A percentile compares a stretch with the other conserved stretches of the same genome.
Evolutionary conservation across 495 filamentous ascomycete species (phyloP).

Genomic region (Podospora tetraspora): DNA sequence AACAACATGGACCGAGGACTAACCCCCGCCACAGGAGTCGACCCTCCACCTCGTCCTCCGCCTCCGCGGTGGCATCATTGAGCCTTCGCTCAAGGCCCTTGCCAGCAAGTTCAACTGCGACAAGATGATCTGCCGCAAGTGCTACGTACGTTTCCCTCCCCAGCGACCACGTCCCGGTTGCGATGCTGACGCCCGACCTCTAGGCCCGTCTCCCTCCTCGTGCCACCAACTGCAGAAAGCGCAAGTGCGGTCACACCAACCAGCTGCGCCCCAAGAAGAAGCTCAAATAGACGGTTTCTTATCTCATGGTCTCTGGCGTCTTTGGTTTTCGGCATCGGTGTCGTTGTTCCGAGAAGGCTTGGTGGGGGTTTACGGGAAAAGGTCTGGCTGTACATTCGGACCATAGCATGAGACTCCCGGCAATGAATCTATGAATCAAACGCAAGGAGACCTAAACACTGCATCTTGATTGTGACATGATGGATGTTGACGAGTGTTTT

Average conservation of each 20-base stretch:
- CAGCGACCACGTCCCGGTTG: neutral
- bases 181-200: constrained; percentile 19
- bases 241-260: constrained; percentile 99
- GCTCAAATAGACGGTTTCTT: constrained; percentile 72
- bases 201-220: constrained; percentile 93
- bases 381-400: constrained; percentile 27
- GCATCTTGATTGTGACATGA: neutral
- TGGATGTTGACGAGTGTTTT: neutral
- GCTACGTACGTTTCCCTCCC: constrained; percentile 62
- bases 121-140: constrained; percentile 99
- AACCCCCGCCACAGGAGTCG: constrained; percentile 64
- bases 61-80: constrained; percentile 99
- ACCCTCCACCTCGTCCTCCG: constrained; percentile 98
- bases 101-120: constrained; percentile 99
- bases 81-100: constrained; percentile 97
- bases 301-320: constrained; percentile 37
- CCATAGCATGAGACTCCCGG: constrained; percentile 31
- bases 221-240: constrained; percentile 99
- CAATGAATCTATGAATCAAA: constrained; percentile 16
- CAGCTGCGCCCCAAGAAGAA: constrained; percentile 99
- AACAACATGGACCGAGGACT: neutral
- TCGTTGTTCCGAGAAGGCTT: constrained; percentile 27
- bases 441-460: neutral
- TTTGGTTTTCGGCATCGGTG: constrained; percentile 32
- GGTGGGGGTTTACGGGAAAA: constrained; percentile 22